These are phyloP conservation scores for Vitis rotundifolia DNA, from an alignment of 164 flowering plant species.

Conservation along the genomic window DNA sequence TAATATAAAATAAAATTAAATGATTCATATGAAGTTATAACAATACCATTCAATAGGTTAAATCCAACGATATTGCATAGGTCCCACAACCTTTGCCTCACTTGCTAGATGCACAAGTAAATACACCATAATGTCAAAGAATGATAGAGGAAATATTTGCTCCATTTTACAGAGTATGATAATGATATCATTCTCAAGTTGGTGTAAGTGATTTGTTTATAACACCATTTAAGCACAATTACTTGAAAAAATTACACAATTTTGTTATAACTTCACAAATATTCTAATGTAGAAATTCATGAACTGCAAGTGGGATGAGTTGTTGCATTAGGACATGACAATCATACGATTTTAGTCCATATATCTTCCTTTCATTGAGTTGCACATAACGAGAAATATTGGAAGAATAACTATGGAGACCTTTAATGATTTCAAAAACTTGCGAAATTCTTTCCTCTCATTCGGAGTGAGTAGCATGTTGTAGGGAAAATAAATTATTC, in stretches of 20 bases:
- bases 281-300: neutral
- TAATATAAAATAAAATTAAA: no score
- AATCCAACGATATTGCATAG: conserved; percentile 22
- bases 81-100: conserved; percentile 13
- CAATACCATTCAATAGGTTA: conserved; percentile 21
- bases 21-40: no score
- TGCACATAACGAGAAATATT: neutral
- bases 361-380: no score
- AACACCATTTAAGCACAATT: conserved; percentile 6
- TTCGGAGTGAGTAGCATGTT: no score
- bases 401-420: no score
- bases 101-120: conserved; percentile 15
- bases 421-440: no score
- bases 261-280: neutral
- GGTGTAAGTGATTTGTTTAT: neutral
- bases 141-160: conserved; percentile 18
- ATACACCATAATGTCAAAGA: conserved; percentile 27
- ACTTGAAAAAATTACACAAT: no score
- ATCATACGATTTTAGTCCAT: no score
- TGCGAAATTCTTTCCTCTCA: no score
- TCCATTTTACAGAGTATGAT: conserved; percentile 16
- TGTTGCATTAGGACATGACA: conserved; percentile 7
- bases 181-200: neutral
- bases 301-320: conserved; percentile 12
- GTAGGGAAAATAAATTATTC: no score